Base-by-base conservation (phyloP, 805 yeast genomes). In the Yarrowia sp. region DNA sequence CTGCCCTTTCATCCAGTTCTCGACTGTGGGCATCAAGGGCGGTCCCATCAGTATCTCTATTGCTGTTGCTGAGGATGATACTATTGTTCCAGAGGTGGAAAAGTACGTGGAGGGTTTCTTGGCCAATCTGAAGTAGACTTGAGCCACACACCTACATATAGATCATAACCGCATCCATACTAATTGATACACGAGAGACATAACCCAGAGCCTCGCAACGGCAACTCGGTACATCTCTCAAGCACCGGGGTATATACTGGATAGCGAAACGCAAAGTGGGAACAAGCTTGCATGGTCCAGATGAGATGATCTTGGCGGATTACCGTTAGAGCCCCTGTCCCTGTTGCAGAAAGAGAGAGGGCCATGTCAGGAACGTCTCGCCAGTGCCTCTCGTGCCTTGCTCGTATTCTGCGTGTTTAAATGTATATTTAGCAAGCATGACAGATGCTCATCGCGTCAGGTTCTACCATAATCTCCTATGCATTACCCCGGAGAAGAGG, bases 1-100 rank as follows among this genome's bases (percentile, higher is more conserved):
- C 6, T 61, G 66, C 46, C 46, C 66, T 9, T 61, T 61, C 38
- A 47, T 47, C 17, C 66, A 61, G 55, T 61, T 61, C 12, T 61
- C 66, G 2, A 38, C 55, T 5, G 66, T 61, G 14, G 66, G 66
- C 0, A 14, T 61, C 30, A 61, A 61, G 30, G 55, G 46, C 2
- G 66, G 66, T 6, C 66, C 66, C 24, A 61, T 61, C 24, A 46
- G 55, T 13, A 36, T 61, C 9, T 46, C 66, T 12, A 17, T 47
- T 38, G 55, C 55, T 9, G 66, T 46, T 20, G 66, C 66, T 2
- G 66, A 61, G 8, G 66, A 61, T 39, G 55, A 46, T n/a, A n/a
- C 34, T 6, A 44, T 44, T 34, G 40, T 43, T 14, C 36, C 53
- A 2, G 43, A 60, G 42, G 30, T 61, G 1, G 50, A 42, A 9